Conservation (phyloP, 2,329 filamentous ascomycete genomes). For the Pseudogymnoascus sp. region DNA sequence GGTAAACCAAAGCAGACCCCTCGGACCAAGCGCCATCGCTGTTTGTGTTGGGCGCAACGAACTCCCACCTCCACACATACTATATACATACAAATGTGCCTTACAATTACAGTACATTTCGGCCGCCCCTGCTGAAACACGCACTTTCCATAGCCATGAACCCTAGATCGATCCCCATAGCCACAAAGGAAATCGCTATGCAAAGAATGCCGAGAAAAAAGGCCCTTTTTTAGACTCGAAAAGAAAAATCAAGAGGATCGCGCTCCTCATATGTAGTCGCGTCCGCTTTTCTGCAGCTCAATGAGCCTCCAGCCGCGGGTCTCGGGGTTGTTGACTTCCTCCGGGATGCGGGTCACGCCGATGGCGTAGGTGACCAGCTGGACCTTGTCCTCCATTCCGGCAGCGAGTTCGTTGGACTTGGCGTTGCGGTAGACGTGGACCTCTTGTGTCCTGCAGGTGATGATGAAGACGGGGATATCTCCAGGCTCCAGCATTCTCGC, state of each 20-base stretch:
- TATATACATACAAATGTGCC: conserved; percentile 7
- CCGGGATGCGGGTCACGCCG: conserved; percentile 83
- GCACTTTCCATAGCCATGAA: neutral
- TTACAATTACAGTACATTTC: conserved; percentile 8
- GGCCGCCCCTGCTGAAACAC: neutral
- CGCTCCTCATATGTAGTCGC: conserved; percentile 65
- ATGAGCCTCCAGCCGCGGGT: conserved; percentile 96
- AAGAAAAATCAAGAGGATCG: neutral
- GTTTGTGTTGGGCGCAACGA: neutral
- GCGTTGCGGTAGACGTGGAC: conserved; percentile 93
- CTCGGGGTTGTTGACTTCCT: conserved; percentile 95
- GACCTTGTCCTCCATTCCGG: conserved; percentile 97
- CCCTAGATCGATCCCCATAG: neutral
- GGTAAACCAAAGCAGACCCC: neutral
- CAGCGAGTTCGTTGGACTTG: conserved; percentile 81
- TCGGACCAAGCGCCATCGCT: neutral
- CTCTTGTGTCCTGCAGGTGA: conserved; percentile 93
- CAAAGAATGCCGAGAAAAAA: neutral
- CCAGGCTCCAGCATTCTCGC: conserved; percentile 76
- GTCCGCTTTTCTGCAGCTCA: conserved; percentile 95
- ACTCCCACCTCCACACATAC: conserved; percentile 1
- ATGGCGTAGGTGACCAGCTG: conserved; percentile 98
- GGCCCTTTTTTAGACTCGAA: neutral
- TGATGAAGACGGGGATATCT: conserved; percentile 90
- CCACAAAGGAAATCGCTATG: conserved; percentile 7